phyloP scores from a whole-genome alignment of 2,329 filamentous ascomycete species.

The Rachicladosporium sp. region DNA sequence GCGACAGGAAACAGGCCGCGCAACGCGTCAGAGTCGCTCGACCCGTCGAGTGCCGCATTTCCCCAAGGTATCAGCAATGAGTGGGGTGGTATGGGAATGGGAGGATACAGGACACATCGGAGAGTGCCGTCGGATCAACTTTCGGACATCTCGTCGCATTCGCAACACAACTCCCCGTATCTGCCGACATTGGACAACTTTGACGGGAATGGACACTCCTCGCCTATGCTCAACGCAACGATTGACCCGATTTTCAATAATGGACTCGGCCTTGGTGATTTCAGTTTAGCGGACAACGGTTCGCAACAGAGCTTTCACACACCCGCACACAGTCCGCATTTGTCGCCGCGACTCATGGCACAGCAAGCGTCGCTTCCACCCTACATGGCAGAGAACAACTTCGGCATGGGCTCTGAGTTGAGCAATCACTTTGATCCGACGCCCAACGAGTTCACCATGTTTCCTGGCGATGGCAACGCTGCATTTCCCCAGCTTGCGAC shows the following conservation, averaged over 20 bases:
- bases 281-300: conserved; percentile 63
- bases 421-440: conserved; percentile 37
- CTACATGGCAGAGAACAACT: conserved; percentile 33
- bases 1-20: conserved; percentile 45
- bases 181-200: conserved; percentile 67
- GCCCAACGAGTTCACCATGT: conserved; percentile 38
- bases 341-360: conserved; percentile 52
- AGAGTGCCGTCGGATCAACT: conserved; percentile 73
- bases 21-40: conserved; percentile 42
- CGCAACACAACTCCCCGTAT: conserved; percentile 72
- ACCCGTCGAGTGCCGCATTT: conserved; percentile 48
- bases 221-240: conserved; percentile 63
- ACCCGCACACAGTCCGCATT: conserved; percentile 60
- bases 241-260: conserved; percentile 69
- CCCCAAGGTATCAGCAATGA: conserved; percentile 41
- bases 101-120: conserved; percentile 66
- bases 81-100: conserved; percentile 39
- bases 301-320: conserved; percentile 33
- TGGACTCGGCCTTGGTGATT: conserved; percentile 63
- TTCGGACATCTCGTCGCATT: conserved; percentile 63
- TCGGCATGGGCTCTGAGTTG: conserved; percentile 34
- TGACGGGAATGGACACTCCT: conserved; percentile 60
- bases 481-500: conserved; percentile 36
- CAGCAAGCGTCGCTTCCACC: conserved; percentile 44
- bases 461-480: conserved; percentile 36